Evolutionary conservation across 2,329 filamentous ascomycete species (phyloP).

Genomic region (Ophiosphaerella korrae): DNA sequence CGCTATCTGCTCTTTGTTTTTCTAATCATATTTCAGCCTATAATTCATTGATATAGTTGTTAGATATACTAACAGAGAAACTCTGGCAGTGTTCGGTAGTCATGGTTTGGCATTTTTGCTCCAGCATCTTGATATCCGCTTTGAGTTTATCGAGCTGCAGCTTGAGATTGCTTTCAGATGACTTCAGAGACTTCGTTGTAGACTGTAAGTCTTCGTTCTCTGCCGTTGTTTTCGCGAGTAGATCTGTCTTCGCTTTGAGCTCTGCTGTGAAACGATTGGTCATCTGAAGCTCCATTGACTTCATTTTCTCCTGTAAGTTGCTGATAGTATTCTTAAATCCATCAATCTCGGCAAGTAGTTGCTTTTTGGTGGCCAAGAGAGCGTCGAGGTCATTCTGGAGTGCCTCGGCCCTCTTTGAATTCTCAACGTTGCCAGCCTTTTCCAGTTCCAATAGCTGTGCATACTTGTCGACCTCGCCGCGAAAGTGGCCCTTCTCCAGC

Average conservation of each 20-base stretch:
- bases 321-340: slow-evolving; percentile 16
- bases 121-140: slow-evolving; percentile 16
- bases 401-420: slow-evolving; percentile 8
- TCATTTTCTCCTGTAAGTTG: slow-evolving; percentile 22
- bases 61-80: slow-evolving; percentile 19
- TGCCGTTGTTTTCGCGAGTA: slow-evolving; percentile 22
- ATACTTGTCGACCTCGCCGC: slow-evolving; percentile 29
- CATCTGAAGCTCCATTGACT: slow-evolving; percentile 16
- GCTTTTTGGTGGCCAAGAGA: slow-evolving; percentile 21
- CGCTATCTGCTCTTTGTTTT: slow-evolving; percentile 23
- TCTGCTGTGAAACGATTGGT: slow-evolving; percentile 21
- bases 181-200: slow-evolving; percentile 18
- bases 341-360: slow-evolving; percentile 20
- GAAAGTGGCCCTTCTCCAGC: slow-evolving; percentile 36
- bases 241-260: slow-evolving; percentile 19
- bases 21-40: slow-evolving; percentile 8
- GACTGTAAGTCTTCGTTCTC: slow-evolving; percentile 24
- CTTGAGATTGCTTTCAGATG: slow-evolving; percentile 10
- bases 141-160: slow-evolving; percentile 28
- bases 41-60: background rate
- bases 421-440: slow-evolving; percentile 9
- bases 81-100: slow-evolving; percentile 24
- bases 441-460: slow-evolving; percentile 19
- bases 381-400: slow-evolving; percentile 22
- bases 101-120: slow-evolving; percentile 29